These are phyloP conservation scores for Skeletonema potamos DNA, from an alignment of 108 stramenopile genomes.

Conservation along the genomic window DNA sequence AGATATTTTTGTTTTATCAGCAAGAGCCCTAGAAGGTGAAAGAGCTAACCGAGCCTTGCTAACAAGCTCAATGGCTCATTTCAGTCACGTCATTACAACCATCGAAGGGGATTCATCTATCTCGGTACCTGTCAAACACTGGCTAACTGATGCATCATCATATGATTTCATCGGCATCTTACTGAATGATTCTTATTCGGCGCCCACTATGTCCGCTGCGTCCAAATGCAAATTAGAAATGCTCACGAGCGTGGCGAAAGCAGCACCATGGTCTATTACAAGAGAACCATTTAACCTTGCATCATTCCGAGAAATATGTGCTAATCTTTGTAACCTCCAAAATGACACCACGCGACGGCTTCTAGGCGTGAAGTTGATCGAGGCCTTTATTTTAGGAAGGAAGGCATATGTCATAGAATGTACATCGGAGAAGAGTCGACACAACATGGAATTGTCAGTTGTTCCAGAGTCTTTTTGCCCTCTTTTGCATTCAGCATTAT, in stretches of 20 bases:
- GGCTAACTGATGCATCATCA: slow-evolving; percentile 30
- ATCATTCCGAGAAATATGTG: slow-evolving; percentile 37
- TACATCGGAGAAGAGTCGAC: neutral
- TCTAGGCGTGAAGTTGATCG: slow-evolving; percentile 29
- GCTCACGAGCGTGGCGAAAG: slow-evolving; percentile 19
- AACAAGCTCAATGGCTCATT: slow-evolving; percentile 5
- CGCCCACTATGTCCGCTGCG: neutral
- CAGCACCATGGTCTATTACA: slow-evolving; percentile 32
- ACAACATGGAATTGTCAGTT: slow-evolving; percentile 15
- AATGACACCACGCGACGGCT: slow-evolving; percentile 10
- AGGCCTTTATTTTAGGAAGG: slow-evolving; percentile 39
- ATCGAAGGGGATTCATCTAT: neutral
- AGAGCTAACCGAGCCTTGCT: neutral
- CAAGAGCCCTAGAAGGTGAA: slow-evolving; percentile 7
- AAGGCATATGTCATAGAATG: slow-evolving; percentile 11
- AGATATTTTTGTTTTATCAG: slow-evolving; percentile 27
- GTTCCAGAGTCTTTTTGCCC: slow-evolving; percentile 34
- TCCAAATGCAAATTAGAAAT: slow-evolving; percentile 23
- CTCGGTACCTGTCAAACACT: slow-evolving; percentile 25
- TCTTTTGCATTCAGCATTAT: slow-evolving; percentile 22
- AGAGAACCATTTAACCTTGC: slow-evolving; percentile 50
- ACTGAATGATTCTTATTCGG: slow-evolving; percentile 14
- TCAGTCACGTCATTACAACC: slow-evolving; percentile 25
- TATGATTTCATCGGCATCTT: slow-evolving; percentile 42
- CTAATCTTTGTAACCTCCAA: slow-evolving; percentile 7